Evolutionary conservation across 2,329 filamentous ascomycete species (phyloP), one percentile per base, ranked within the genome.

Genomic region (Massarina eburnea): DNA sequence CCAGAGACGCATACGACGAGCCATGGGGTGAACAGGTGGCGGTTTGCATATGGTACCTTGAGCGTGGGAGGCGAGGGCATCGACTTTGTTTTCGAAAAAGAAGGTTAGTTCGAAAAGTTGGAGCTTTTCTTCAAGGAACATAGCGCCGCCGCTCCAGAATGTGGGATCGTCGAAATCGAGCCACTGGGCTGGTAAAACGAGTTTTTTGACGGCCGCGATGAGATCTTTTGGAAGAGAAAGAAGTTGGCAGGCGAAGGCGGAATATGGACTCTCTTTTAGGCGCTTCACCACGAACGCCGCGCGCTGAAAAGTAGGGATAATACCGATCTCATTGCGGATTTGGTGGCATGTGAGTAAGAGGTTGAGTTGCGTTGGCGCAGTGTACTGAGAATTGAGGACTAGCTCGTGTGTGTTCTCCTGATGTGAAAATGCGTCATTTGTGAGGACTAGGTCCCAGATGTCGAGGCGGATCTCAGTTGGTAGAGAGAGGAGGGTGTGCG

Each of bases 291-390:
- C 42, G 55, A 75, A 75, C 15, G 48, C 56, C 0, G 71, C 73
- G 8, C 54, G 58, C 17, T 40, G 55, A 38, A 70, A 67, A 9
- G 71, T 71, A 14, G 12, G 6, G 10, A 71, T 51, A 8, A 58
- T 43, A 35, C 54, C 53, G 32, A 68, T 66, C 32, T 75, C 72
- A 17, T 56, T 39, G 27, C 65, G 58, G 40, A 74, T 59, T 44
- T 70, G 68, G 20, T 61, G 65, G 49, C 73, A 74, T 3, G 62
- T 62, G 10, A 73, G 56, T 7, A 74, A 66, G 2, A 69, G 55
- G 8, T 48, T 38, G 3, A 75, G 59, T 8, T 58, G 47, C 2
- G 39, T 8, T 8, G 61, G 56, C 12, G 65, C 51, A 19, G 38
- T 53, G 48, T 72, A 69, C 5, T 49, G 22, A 12, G 61, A 57